Base-by-base conservation (phyloP, 306 rosid species). In the Pterocarpus santalinus region DNA sequence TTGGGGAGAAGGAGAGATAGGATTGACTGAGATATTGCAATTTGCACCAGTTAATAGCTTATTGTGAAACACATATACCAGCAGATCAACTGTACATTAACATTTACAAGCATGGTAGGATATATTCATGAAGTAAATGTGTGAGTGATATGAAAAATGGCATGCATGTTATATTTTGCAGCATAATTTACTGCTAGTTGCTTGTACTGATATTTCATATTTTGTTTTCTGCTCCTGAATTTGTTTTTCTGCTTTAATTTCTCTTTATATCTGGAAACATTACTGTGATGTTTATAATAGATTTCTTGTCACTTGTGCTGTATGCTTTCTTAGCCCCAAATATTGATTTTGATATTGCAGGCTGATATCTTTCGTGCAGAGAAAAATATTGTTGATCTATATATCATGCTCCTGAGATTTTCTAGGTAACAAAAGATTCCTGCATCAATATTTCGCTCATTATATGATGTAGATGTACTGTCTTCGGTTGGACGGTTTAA, bases 341-440 rank as follows among this genome's bases (percentile, higher is more conserved):
- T 77, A 39, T 44, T 75, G n/a, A 4, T 78, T 78, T 36, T 80
- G 75, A 17, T 49, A 44, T 90, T 87, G 79, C 85, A 94, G 98
- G 98, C 95, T 73, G 89, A 87, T 88, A 91, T 94, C 90, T 94
- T 94, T 85, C 97, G 95, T 51, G 78, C 79, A 32, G 98, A 94
- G 88, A 90, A 78, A 72, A 94, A 90, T 88, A 82, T 89, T 61
- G 88, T 94, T 34, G 98, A 94, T 87, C 91, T 94, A 34, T 94
- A 91, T 72, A 86, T 90, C 61, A 91, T 94, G 97, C 95, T 94
- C 64, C 89, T 94, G 76, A 85, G 98, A 76, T 94, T 85, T 84
- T 94, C 98, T 66, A 90, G 98, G 98, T 94, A 88, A 67, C 41
- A 15, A n/a, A 70, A 49, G 51, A 63, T 74, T 30, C 44, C 30